These are phyloP conservation scores for Fusarium sp. DNA, from an alignment of 2,329 filamentous ascomycete genomes.

Conservation along the genomic window DNA sequence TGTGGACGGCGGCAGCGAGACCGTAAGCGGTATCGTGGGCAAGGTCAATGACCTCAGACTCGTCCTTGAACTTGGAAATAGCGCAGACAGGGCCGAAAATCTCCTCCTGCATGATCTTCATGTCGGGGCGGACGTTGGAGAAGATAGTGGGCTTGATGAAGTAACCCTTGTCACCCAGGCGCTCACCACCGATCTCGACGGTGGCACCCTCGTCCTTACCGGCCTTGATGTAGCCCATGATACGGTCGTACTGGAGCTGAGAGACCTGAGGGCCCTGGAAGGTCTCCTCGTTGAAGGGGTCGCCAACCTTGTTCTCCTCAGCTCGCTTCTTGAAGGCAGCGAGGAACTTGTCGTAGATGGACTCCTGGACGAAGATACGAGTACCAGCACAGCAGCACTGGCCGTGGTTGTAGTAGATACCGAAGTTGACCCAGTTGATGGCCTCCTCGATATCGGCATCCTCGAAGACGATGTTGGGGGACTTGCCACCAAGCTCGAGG, in stretches of 20 bases:
- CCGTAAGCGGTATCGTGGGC: conserved; percentile 84
- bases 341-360: conserved; percentile 89
- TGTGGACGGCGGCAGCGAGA: conserved; percentile 86
- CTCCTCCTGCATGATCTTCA: conserved; percentile 93
- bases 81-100: conserved; percentile 91
- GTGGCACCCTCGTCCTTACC: conserved; percentile 69
- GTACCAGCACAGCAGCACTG: conserved; percentile 80
- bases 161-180: conserved; percentile 81
- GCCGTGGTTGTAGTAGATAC: conserved; percentile 74
- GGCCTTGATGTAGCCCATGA: conserved; percentile 83
- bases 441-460: conserved; percentile 82
- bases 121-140: conserved; percentile 80
- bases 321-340: conserved; percentile 82
- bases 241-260: conserved; percentile 86
- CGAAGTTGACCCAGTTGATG: conserved; percentile 81
- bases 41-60: conserved; percentile 79
- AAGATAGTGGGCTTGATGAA: conserved; percentile 95
- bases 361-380: conserved; percentile 86
- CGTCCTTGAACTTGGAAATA: conserved; percentile 86
- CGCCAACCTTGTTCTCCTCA: conserved; percentile 79
- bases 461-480: conserved; percentile 82
- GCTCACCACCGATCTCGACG: conserved; percentile 65
- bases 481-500: conserved; percentile 83
- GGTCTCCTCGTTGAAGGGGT: conserved; percentile 81
- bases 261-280: conserved; percentile 92